Conservation (phyloP, 768 basidiomycete genomes). For the Amanita fuliginea region DNA sequence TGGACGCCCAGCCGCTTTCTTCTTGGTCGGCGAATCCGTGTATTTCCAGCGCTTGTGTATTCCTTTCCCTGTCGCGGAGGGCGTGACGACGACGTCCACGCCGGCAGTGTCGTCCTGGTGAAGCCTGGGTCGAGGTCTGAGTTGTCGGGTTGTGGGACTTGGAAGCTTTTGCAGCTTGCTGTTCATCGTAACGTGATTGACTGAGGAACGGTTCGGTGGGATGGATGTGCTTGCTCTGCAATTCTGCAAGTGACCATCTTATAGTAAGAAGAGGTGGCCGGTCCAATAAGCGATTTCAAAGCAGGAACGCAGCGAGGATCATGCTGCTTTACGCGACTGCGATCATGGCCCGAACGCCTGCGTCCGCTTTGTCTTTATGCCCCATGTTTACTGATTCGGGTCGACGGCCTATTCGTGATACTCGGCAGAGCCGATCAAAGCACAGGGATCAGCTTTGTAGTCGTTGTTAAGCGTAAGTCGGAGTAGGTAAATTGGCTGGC, state of each 20-base stretch:
- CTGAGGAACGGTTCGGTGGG: background rate
- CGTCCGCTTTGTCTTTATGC: background rate
- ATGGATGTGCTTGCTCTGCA: background rate
- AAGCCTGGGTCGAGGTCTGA: background rate
- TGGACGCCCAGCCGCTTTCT: background rate
- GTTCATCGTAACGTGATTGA: background rate
- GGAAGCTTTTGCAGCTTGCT: background rate
- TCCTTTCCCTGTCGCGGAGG: constrained; percentile 7
- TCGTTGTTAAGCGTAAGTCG: too few species aligned
- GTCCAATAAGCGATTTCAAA: background rate
- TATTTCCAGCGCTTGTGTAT: constrained; percentile 8
- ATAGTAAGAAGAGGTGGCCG: background rate
- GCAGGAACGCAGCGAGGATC: background rate
- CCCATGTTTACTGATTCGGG: background rate
- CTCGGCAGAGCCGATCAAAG: too few species aligned
- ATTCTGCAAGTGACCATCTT: background rate
- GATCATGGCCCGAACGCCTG: background rate
- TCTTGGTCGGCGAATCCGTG: background rate
- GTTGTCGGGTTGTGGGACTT: background rate
- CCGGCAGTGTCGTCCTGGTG: background rate
- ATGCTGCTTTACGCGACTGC: background rate
- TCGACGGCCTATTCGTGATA: background rate
- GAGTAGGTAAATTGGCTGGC: too few species aligned
- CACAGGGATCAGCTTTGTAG: too few species aligned
- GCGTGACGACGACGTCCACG: background rate